Base-by-base conservation (phyloP, 495 filamentous ascomycete species). In the Penicillium turbatum region DNA sequence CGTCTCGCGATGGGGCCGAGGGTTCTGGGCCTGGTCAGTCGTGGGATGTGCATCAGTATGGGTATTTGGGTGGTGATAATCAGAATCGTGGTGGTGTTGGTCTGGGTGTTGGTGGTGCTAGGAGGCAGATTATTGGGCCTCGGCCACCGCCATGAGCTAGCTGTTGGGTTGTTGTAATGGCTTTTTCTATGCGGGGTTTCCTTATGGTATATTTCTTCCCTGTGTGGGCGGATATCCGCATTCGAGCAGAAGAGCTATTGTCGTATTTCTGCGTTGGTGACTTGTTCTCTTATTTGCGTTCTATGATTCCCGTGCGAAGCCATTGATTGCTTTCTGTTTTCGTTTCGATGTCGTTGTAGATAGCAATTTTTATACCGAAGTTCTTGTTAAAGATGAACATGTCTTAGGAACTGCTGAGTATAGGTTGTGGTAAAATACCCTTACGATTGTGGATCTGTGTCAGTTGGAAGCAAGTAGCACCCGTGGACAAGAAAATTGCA, bases 1-100 rank as follows among this genome's bases (percentile, higher is more conserved):
- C 81, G 6, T 77, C 77, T 21, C 56, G 58, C 15, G 74, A 72
- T 57, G 57, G 61, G 57, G 79, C 56, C 60, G 76, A 54, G 62
- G 85, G 59, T 67, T 80, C 56, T 61, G 82, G 81, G 62, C 59
- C 84, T 56, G 61, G 85, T 65, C 39, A 74, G 13, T 79, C 80
- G 5, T 96, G 89, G 89, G 89, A 95, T 61, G 87, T 93, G 10
- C 83, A 88, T 61, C 90, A 96, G 71, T 96, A 91, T 57, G 90
- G 90, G 7, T 96, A 82, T 60, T 79, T 89, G 27, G 89, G 90
- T 16, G 90, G 90, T 6, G 90, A 96, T 63, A 84, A 79, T 54
- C 88, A 92, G 80, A 92, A 92, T 66, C 77, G 77, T 40, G 88
- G 86, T 0, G 75, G 69, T 1, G 71, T 77, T 53, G 89, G 89